phyloP scores from a whole-genome alignment of 495 filamentous ascomycete species.

The Pseudotulostoma volvatum region DNA sequence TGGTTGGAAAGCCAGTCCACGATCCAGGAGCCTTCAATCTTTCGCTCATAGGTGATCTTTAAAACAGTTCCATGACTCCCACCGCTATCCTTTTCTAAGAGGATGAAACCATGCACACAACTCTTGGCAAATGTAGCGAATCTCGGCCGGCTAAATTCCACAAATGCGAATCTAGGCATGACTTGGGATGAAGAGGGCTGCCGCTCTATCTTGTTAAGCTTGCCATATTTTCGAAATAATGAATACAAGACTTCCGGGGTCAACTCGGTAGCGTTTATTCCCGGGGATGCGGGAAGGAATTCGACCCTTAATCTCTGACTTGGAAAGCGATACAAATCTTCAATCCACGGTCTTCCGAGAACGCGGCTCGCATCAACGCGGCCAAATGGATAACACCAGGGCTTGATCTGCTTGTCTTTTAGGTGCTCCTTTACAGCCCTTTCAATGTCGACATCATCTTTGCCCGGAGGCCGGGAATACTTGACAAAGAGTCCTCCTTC shows the following conservation, averaged over 20 bases:
- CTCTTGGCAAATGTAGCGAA: constrained; percentile 78
- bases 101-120: constrained; percentile 73
- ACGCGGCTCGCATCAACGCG: constrained; percentile 53
- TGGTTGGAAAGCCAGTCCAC: constrained; percentile 83
- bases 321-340: constrained; percentile 77
- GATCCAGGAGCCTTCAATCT: constrained; percentile 56
- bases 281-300: constrained; percentile 55
- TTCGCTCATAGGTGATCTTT: constrained; percentile 66
- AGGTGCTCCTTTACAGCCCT: constrained; percentile 36
- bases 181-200: constrained; percentile 76
- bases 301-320: constrained; percentile 62
- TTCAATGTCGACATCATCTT: constrained; percentile 43
- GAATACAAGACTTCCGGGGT: constrained; percentile 75
- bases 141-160: constrained; percentile 56
- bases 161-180: constrained; percentile 56
- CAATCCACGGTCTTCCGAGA: constrained; percentile 77
- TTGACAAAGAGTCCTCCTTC: constrained; percentile 93
- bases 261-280: constrained; percentile 51
- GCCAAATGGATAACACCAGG: constrained; percentile 80
- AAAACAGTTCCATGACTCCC: constrained; percentile 59
- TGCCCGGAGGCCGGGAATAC: constrained; percentile 32
- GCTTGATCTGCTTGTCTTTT: constrained; percentile 53
- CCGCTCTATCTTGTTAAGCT: constrained; percentile 59
- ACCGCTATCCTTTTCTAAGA: constrained; percentile 47
- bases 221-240: constrained; percentile 81